These are phyloP conservation scores for Arthrinium puccinioides DNA, from an alignment of 2,329 filamentous ascomycete species.

Conservation along the genomic window DNA sequence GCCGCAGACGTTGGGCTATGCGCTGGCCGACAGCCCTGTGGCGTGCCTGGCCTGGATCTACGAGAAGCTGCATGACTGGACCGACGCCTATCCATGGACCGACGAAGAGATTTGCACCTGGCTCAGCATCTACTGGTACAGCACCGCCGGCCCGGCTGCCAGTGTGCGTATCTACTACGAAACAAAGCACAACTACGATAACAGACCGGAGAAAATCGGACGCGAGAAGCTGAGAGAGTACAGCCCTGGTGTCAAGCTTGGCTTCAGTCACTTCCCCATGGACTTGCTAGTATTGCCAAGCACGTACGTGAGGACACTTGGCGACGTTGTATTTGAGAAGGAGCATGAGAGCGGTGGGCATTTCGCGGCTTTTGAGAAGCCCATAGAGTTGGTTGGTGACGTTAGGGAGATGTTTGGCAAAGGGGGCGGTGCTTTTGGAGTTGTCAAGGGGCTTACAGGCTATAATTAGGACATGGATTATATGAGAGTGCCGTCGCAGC, in stretches of 20 bases:
- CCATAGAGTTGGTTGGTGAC: conserved; percentile 44
- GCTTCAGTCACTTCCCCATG: conserved; percentile 47
- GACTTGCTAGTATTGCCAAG: conserved; percentile 48
- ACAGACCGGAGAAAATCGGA: conserved; percentile 13
- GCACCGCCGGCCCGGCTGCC: conserved; percentile 58
- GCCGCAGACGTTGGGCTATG: conserved; percentile 67
- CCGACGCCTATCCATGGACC: conserved; percentile 63
- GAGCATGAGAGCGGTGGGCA: conserved; percentile 47
- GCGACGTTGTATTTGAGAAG: conserved; percentile 50
- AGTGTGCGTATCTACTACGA: conserved; percentile 69
- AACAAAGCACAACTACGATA: conserved; percentile 31
- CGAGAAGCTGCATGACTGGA: conserved; percentile 75
- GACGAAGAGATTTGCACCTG: conserved; percentile 72
- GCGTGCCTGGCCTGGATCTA: conserved; percentile 71
- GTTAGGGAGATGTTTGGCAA: conserved; percentile 51
- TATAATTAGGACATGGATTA: conserved; percentile 8
- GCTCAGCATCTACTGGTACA: conserved; percentile 69
- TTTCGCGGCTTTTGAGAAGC: conserved; percentile 54
- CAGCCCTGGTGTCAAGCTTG: conserved; percentile 27
- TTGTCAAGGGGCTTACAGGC: conserved; percentile 20
- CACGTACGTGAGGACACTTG: conserved; percentile 51
- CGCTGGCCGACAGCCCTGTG: conserved; percentile 61
- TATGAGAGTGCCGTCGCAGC: not conserved
- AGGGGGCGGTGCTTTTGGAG: conserved; percentile 34
- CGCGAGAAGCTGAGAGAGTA: conserved; percentile 14